These are phyloP conservation scores for Cladosporium sp. DNA, from an alignment of 2,329 filamentous ascomycete genomes.

Conservation along the genomic window DNA sequence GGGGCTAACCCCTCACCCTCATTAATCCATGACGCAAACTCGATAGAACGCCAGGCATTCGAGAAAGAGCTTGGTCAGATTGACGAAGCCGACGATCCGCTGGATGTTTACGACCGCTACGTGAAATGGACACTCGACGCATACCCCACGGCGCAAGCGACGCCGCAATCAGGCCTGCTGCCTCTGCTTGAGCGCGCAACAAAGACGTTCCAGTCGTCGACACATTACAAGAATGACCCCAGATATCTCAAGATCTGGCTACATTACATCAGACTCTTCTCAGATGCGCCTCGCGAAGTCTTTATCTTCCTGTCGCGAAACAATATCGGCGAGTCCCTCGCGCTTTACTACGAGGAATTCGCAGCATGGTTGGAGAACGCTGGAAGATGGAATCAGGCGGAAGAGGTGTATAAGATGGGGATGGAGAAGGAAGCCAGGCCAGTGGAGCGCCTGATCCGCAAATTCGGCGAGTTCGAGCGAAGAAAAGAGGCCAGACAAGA, in stretches of 20 bases:
- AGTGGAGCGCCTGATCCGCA: conserved; percentile 71
- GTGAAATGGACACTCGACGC: conserved; percentile 94
- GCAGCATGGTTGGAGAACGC: conserved; percentile 84
- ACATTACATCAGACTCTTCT: conserved; percentile 87
- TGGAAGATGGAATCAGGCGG: conserved; percentile 80
- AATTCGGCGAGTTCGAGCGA: conserved; percentile 86
- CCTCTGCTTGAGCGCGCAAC: conserved; percentile 87
- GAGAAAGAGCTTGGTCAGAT: conserved; percentile 75
- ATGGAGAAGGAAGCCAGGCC: conserved; percentile 85
- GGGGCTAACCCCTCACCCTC: conserved; percentile 45
- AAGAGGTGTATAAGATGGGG: conserved; percentile 87
- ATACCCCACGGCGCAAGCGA: conserved; percentile 90
- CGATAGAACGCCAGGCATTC: conserved; percentile 73
- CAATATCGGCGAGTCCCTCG: conserved; percentile 75
- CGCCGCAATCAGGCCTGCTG: conserved; percentile 81
- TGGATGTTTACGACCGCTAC: conserved; percentile 94
- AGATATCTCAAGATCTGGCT: conserved; percentile 92
- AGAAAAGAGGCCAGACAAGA: conserved; percentile 63
- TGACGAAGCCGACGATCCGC: conserved; percentile 84
- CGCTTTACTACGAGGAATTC: conserved; percentile 95
- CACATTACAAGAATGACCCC: conserved; percentile 91
- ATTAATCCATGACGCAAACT: conserved; percentile 70
- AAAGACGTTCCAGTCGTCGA: conserved; percentile 74
- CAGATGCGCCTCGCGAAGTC: conserved; percentile 85
- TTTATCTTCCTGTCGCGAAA: conserved; percentile 89